A percentile compares a stretch with the other conserved stretches of the same genome.
Conservation (phyloP, 768 basidiomycete species). For the Pleurotus salmoneostramineus region DNA sequence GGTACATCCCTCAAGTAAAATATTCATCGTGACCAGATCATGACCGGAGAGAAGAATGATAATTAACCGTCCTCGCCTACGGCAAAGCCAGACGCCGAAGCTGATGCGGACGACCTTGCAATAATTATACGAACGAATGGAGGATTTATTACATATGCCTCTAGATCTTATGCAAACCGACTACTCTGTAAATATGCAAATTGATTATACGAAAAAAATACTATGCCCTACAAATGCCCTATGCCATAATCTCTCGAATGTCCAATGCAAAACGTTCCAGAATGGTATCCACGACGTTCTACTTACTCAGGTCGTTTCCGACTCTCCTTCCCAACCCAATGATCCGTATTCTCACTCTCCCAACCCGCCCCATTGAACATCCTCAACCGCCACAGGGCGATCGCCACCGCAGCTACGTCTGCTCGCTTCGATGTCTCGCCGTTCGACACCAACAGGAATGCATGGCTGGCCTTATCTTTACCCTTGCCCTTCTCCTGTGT, state of each 20-base stretch:
- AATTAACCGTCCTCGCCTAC: no score
- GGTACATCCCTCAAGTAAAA: not conserved
- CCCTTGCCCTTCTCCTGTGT: slow-evolving; percentile 11
- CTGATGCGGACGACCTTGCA: no score
- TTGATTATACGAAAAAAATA: not conserved
- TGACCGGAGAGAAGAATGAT: no score
- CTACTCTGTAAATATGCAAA: no score
- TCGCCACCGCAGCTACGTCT: slow-evolving; percentile 60
- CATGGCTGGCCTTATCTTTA: slow-evolving; percentile 56
- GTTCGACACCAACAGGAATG: slow-evolving; percentile 61
- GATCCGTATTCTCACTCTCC: slow-evolving; percentile 24
- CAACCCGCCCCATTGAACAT: slow-evolving; percentile 70
- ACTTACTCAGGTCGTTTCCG: slow-evolving; percentile 1
- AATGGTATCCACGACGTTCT: not conserved
- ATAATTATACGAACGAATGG: not conserved
- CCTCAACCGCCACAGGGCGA: slow-evolving; percentile 75
- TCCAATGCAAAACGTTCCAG: slow-evolving; percentile 1
- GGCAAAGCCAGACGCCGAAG: no score
- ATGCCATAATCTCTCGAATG: not conserved
- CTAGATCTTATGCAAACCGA: not conserved
- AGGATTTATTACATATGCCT: slow-evolving; percentile 6
- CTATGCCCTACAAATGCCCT: slow-evolving; percentile 4
- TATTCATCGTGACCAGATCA: not conserved
- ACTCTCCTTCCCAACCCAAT: slow-evolving; percentile 5
- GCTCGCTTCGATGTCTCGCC: slow-evolving; percentile 43